Evolutionary conservation across 2,329 filamentous ascomycete genomes (phyloP).

Genomic region (Pestalotiopsis sp.): DNA sequence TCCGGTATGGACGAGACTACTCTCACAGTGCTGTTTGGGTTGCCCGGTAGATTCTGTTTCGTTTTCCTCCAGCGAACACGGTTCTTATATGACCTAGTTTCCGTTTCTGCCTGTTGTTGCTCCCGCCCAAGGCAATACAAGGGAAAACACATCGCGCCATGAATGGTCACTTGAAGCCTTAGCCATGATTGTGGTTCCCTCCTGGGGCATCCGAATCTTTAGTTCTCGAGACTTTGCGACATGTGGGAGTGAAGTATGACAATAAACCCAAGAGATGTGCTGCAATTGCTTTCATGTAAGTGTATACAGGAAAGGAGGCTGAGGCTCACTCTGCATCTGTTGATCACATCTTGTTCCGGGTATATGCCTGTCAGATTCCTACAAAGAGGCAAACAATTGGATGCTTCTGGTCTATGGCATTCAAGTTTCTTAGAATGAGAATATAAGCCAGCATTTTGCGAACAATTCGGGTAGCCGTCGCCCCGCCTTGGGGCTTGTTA

Average conservation of each 20-base stretch:
- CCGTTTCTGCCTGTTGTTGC: slow-evolving; percentile 4
- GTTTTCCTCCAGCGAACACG: neutral
- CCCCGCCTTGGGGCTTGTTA: neutral
- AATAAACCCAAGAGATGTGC: neutral
- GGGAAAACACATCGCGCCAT: slow-evolving; percentile 1
- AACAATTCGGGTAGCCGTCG: neutral
- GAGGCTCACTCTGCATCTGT: neutral
- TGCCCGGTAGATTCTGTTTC: neutral
- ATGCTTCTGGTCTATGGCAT: neutral
- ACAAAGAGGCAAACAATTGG: neutral
- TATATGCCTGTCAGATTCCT: neutral
- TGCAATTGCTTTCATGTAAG: neutral
- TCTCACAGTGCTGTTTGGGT: neutral
- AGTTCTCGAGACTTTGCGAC: neutral
- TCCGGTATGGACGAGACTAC: neutral
- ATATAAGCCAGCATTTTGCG: neutral
- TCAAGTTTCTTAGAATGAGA: neutral
- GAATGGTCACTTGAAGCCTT: neutral
- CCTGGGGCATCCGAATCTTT: neutral
- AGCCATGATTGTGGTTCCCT: neutral
- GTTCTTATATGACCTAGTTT: slow-evolving; percentile 1
- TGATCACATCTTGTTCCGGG: neutral
- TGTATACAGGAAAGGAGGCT: neutral
- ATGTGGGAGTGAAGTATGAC: neutral
- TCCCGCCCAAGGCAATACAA: slow-evolving; percentile 11